These are phyloP conservation scores for Papiliotrema laurentii DNA, from an alignment of 1,284 basidiomycete genomes.

Conservation along the genomic window DNA sequence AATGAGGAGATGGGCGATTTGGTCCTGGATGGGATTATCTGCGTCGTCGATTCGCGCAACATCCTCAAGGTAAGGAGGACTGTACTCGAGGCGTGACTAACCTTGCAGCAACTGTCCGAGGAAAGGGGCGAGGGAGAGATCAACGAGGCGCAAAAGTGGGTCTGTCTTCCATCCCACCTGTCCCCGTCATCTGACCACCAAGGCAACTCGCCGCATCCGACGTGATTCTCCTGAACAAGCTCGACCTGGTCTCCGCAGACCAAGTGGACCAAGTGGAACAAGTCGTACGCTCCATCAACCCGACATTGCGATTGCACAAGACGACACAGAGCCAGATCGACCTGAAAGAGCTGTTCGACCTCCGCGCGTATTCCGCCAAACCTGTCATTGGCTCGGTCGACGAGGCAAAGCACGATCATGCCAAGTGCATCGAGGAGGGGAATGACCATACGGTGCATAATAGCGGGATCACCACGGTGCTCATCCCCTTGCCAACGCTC, in stretches of 20 bases:
- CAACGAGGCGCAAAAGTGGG: slow-evolving; percentile 70
- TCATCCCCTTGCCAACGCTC: slow-evolving; percentile 60
- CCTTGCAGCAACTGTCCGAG: slow-evolving; percentile 71
- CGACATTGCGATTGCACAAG: slow-evolving; percentile 64
- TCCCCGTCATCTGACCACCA: neutral
- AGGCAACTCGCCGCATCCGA: slow-evolving; percentile 89
- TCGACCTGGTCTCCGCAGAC: slow-evolving; percentile 60
- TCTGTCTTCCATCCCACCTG: slow-evolving; percentile 2
- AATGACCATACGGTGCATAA: slow-evolving; percentile 15
- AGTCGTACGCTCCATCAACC: slow-evolving; percentile 57
- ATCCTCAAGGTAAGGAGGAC: slow-evolving; percentile 60
- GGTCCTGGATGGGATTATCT: slow-evolving; percentile 80
- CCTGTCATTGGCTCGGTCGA: slow-evolving; percentile 17
- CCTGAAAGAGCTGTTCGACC: slow-evolving; percentile 67
- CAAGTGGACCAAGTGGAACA: slow-evolving; percentile 52
- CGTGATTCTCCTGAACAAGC: slow-evolving; percentile 83
- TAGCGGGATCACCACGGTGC: slow-evolving; percentile 62
- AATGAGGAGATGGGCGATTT: slow-evolving; percentile 81
- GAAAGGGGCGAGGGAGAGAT: slow-evolving; percentile 61
- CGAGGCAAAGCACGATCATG: slow-evolving; percentile 32
- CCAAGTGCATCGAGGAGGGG: slow-evolving; percentile 11
- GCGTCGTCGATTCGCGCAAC: slow-evolving; percentile 84
- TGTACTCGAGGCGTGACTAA: neutral
- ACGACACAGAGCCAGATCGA: slow-evolving; percentile 66
- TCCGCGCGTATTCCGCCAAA: slow-evolving; percentile 59